Evolutionary conservation across 2,329 filamentous ascomycete species (phyloP), one percentile per base, ranked within the genome.

Genomic region (Aspergillus fischeri): DNA sequence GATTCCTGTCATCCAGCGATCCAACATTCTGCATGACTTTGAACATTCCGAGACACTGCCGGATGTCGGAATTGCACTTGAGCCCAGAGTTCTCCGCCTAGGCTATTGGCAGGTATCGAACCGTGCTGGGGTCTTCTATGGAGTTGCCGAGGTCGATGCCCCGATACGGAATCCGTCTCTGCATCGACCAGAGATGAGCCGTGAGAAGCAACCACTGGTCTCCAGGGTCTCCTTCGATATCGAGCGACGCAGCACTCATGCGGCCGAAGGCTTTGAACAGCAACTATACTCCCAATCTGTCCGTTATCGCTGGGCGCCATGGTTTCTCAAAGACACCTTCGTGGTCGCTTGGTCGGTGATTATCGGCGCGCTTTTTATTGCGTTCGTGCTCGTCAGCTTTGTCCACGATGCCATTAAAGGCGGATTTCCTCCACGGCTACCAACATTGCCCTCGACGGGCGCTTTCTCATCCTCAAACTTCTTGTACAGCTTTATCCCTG

Each of bases 401-500:
- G 79, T 92, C 59, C 86, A 88, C 42, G 78, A 81, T 8, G 82
- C 83, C 10, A 80, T 96, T 29, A 76, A 82, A 41, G 71, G 80
- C 7, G 92, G 92, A 8, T 97, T 96, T 71, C 72, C 81, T 6
- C 91, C 92, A 2, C 77, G 81, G 6, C 77, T 96, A 1, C 76
- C 80, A 9, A 85, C 87, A 0, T 77, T 79, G 2, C 85, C 90
- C 1, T 77, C 82, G 3, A 67, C 75, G 0, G 78, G 78, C 27
- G 90, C 88, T 20, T 97, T 95, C 73, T 95, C 91, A 1, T 80
- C 90, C 0, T 90, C 91, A 51, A 91, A 96, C 73, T 97, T 97
- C 75, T 77, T 96, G 52, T 97, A 92, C 77, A 85, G 82, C 62
- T 87, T 88, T 62, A 69, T 88, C 21, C 85, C 85, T 0, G 75